Evolutionary conservation across 2,329 filamentous ascomycete genomes (phyloP), one percentile per base, ranked within the genome.

Genomic region (Colletotrichum musae): DNA sequence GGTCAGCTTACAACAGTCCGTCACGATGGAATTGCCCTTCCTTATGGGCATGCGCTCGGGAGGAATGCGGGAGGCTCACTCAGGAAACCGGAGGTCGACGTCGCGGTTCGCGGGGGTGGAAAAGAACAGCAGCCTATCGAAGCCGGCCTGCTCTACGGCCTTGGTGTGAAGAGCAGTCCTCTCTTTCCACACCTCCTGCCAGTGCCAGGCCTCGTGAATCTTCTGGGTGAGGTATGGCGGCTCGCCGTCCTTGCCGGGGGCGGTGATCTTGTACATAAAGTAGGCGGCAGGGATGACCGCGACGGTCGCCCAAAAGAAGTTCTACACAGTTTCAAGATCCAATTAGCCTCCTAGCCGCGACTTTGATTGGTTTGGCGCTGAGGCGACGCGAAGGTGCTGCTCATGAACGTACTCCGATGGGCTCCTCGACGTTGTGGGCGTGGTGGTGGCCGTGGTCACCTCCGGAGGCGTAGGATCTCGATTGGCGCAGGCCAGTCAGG

Each of bases 61-160:
- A 15, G 13, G 45, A 26, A 52, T 9, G 43, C 28, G 48, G 9
- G 7, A 15, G 32, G 86, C 87, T 71, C 83, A 90, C 88, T 90
- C 88, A 52, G 88, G 88, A 72, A 80, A 88, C 73, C 84, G 83
- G 72, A 89, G 82, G 71, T 89, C 86, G 73, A 87, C 79, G 77
- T 82, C 83, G 76, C 82, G 82, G 73, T 80, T 76, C 43, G 76
- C 78, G 18, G 48, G 47, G 62, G 78, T 80, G 73, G 85, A 81
- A 73, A 83, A 77, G 73, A 89, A 84, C 59, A 90, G 81, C 73
- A 88, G 86, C 75, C 84, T 86, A 80, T 90, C 87, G 76, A 82
- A 85, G 51, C 85, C 86, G 52, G 88, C 88, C 80, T 89, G 86
- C 76, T 89, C 84, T 72, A 86, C 74, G 24, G 84, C 78, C 64